Base-by-base conservation (phyloP, 305 asterid genomes). In the Coffea humblotiana region DNA sequence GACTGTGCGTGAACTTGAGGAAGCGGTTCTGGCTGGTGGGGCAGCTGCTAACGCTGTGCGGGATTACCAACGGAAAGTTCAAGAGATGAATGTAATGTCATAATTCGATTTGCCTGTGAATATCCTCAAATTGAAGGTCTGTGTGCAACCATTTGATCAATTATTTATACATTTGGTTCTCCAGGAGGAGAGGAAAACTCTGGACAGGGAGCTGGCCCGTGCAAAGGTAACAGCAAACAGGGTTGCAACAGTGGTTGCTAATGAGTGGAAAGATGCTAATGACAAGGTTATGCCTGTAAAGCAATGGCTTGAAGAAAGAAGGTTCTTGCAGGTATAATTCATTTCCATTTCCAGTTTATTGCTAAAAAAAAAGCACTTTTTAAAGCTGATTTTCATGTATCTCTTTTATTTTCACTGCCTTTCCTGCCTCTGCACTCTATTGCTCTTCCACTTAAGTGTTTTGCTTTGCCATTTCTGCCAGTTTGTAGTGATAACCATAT, bases 21-120 rank as follows among this genome's bases (percentile, higher is more conserved):
- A 96, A 86, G 98, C 98, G 74, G 99, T 96, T 84, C 95, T 96
- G 87, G 97, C 98, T 83, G 99, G 99, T 67, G 99, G 99, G 79
- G 99, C 99, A 66, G 99, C 99, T 84, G 98, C 99, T 79, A 96
- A 96, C 90, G 98, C 99, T 82, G 99, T 94, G 10, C 92, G 99
- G 73, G 99, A 96, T 88, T 96, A 96, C 84, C 98, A 96, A 88
- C 93, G 99, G 83, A 96, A 96, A 91, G 97, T 96, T 86, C 99
- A 94, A 89, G 99, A 96, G 91, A 90, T 96, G 97, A 96, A 96
- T 85, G 99, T 96, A 92, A 86, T 85, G 78, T 83, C 76, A 32
- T 75, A 29, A 51, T 69, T 67, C 27, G 75, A 32, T 68, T 69
- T 78, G 25, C 48, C 61, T 48, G n/a, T 35, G 21, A 6, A 27